A percentile compares a stretch with the other conserved stretches of the same genome.
Conservation (phyloP, 202 grass and related monocot genomes). For the Brachypodium distachyon region DNA sequence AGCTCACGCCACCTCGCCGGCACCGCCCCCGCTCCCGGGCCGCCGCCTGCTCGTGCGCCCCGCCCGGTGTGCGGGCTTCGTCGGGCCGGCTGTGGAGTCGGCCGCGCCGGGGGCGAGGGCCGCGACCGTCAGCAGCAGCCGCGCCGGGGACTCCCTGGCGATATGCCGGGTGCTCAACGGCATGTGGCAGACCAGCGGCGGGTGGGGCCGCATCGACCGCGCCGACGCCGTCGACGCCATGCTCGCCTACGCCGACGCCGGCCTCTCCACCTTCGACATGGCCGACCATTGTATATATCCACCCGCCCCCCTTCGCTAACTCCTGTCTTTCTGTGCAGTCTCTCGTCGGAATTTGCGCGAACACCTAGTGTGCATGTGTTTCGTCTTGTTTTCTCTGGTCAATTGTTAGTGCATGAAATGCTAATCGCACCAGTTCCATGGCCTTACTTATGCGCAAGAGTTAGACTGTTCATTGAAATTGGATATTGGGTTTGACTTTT, state of each 20-base stretch:
- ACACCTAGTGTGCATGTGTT: not conserved
- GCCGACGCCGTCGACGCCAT: constrained; percentile 81
- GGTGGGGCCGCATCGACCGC: constrained; percentile 90
- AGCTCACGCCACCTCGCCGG: constrained; percentile 6
- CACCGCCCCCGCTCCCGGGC: not conserved
- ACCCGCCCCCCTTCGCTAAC: not conserved
- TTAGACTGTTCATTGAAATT: not conserved
- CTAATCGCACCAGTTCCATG: no score
- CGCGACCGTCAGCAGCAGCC: constrained; percentile 43
- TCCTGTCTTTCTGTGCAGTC: not conserved
- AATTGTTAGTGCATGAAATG: not conserved
- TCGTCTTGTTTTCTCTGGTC: not conserved
- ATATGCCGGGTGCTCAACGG: constrained; percentile 98
- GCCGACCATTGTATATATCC: constrained; percentile 72
- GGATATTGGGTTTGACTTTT: not conserved
- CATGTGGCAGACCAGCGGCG: constrained; percentile 94
- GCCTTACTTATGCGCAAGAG: no score
- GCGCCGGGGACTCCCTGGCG: constrained; percentile 53
- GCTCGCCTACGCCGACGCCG: constrained; percentile 66
- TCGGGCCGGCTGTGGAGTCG: constrained; percentile 21
- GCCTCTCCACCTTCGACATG: constrained; percentile 96
- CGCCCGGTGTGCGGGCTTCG: constrained; percentile 22
- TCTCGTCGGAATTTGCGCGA: not conserved
- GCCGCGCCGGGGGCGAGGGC: constrained; percentile 23
- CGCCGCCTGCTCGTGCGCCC: constrained; percentile 5